Percentiles rank a stretch among this genome's conserved stretches.
Conservation (phyloP, 257 asterid species). For the Agastache rugosa region DNA sequence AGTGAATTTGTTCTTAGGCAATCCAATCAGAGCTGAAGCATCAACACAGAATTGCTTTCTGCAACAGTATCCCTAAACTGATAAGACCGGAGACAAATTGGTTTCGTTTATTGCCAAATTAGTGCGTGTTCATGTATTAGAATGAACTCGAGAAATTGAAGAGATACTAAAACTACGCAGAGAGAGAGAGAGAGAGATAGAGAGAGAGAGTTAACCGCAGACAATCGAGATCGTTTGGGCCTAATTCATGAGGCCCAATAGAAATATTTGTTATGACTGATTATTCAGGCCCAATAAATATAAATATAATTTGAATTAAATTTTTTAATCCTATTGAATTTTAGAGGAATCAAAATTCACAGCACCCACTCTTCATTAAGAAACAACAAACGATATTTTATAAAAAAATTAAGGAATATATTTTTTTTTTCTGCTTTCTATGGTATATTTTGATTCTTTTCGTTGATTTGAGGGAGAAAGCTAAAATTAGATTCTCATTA, state of each 20-base stretch:
- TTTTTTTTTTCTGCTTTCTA: too few species aligned
- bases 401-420: too few species aligned
- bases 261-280: too few species aligned
- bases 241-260: background rate
- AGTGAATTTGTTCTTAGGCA: background rate
- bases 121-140: conserved; percentile 12
- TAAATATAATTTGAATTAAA: too few species aligned
- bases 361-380: too few species aligned
- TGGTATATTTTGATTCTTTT: too few species aligned
- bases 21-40: conserved; percentile 29
- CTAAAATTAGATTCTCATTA: too few species aligned
- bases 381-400: too few species aligned
- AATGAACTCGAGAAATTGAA: background rate
- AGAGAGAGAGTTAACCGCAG: background rate
- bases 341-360: too few species aligned
- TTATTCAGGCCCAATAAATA: background rate
- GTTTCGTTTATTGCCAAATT: background rate
- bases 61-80: conserved; percentile 11
- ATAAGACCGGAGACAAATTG: background rate
- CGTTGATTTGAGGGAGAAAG: too few species aligned
- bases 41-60: background rate
- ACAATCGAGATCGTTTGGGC: background rate
- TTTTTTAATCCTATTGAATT: too few species aligned
- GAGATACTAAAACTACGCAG: background rate
- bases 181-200: background rate